phyloP scores from a whole-genome alignment of 2,329 filamentous ascomycete species.

The Ophiostoma angusticollis region DNA sequence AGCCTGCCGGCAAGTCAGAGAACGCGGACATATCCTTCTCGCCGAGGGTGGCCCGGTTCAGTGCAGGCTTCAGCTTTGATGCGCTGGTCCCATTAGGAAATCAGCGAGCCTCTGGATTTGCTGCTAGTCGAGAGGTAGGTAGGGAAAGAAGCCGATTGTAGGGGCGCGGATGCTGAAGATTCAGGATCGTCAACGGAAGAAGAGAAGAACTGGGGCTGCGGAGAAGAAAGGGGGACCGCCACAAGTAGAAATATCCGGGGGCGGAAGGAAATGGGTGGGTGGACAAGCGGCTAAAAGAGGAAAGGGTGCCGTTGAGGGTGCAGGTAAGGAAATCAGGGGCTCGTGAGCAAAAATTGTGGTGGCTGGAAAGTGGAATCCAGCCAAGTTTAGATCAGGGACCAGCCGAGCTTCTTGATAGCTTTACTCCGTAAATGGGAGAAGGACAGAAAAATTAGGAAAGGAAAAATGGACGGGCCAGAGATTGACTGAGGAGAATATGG shows the following conservation, averaged over 20 bases:
- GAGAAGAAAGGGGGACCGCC: not conserved
- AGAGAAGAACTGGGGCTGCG: not conserved
- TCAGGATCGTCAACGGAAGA: not conserved
- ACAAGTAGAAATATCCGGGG: no score
- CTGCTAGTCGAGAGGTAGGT: not conserved
- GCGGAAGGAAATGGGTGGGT: not conserved
- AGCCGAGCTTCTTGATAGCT: no score
- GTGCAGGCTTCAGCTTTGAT: constrained; percentile 1
- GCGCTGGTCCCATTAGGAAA: constrained; percentile 3
- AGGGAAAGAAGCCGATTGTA: constrained; percentile 3
- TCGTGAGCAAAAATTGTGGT: constrained; percentile 13
- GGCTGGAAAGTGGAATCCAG: constrained; percentile 10
- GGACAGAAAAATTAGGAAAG: not conserved
- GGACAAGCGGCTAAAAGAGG: constrained; percentile 1
- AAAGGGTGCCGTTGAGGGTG: not conserved
- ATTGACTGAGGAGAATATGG: no score
- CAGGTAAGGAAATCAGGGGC: no score
- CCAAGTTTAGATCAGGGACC: constrained; percentile 3
- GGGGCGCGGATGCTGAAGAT: constrained; percentile 2
- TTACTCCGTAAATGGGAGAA: not conserved
- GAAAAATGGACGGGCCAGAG: no score
- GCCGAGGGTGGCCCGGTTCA: not conserved
- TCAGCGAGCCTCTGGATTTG: not conserved
- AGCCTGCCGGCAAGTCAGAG: constrained; percentile 28
- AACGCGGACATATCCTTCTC: constrained; percentile 30